Conservation (phyloP, 169 alveolate genomes). For the Plasmodium berghei region DNA sequence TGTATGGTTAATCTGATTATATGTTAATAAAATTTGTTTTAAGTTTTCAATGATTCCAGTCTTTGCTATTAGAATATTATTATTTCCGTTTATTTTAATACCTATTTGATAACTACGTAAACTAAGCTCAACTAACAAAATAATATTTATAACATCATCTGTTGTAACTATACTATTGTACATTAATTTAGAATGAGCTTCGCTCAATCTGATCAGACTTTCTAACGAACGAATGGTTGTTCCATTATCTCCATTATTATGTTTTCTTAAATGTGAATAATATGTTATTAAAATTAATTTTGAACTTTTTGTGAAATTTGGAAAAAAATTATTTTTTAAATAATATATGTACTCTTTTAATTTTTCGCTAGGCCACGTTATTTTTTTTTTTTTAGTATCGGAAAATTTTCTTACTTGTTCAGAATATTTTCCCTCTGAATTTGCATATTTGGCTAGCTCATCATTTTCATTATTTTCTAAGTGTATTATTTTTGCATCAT, state of each 20-base stretch:
- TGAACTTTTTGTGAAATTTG: slow-evolving; percentile 71
- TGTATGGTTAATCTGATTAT: slow-evolving; percentile 19
- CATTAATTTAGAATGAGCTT: slow-evolving; percentile 95
- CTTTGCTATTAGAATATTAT: slow-evolving; percentile 46
- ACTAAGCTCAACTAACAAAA: slow-evolving; percentile 42
- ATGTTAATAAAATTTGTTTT: slow-evolving; percentile 1
- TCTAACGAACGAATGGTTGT: slow-evolving; percentile 93
- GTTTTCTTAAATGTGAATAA: slow-evolving; percentile 67
- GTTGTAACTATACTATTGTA: slow-evolving; percentile 80
- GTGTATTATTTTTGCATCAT: not conserved
- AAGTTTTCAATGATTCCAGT: slow-evolving; percentile 41
- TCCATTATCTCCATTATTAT: slow-evolving; percentile 82
- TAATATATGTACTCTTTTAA: slow-evolving; percentile 78
- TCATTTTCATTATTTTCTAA: not conserved
- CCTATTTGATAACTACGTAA: slow-evolving; percentile 70
- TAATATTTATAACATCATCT: slow-evolving; percentile 86
- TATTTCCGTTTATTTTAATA: slow-evolving; percentile 14
- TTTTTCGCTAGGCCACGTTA: slow-evolving; percentile 67
- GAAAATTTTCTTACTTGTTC: not conserved
- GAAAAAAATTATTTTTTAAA: slow-evolving; percentile 73
- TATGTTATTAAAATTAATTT: slow-evolving; percentile 76
- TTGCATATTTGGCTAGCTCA: not conserved
- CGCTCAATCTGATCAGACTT: slow-evolving; percentile 91
- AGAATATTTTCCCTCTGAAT: not conserved
- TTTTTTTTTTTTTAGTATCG: not conserved